Percentiles rank a stretch among this genome's conserved stretches.
Conservation (phyloP, 1,284 basidiomycete species). For the Ceratobasidium theobromae region DNA sequence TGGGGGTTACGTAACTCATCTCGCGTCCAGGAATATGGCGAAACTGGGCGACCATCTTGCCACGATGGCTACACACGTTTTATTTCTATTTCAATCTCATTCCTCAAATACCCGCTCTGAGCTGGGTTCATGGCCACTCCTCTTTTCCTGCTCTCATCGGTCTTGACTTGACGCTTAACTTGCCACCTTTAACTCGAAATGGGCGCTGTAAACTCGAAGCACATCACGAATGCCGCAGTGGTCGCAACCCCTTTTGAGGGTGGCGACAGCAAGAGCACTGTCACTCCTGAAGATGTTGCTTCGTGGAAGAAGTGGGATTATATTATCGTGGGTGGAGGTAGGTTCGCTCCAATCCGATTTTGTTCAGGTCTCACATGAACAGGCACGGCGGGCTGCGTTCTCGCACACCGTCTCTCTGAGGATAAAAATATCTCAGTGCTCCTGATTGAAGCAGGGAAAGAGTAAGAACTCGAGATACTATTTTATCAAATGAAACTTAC, state of each 20-base stretch:
- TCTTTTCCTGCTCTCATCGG: neutral
- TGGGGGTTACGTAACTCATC: no score
- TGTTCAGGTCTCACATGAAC: neutral
- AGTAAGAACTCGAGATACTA: neutral
- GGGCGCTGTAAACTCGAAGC: conserved; percentile 10
- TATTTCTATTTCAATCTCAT: no score
- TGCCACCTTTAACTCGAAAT: neutral
- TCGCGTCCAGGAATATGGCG: no score
- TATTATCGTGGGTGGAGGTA: conserved; percentile 23
- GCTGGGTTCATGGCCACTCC: no score
- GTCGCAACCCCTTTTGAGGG: neutral
- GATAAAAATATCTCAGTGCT: conserved; percentile 41
- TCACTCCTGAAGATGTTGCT: conserved; percentile 11
- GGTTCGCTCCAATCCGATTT: neutral
- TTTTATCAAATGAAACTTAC: neutral
- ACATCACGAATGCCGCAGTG: neutral
- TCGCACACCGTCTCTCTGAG: conserved; percentile 47
- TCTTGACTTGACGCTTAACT: no score
- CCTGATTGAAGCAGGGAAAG: conserved; percentile 36
- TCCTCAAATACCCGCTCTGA: no score
- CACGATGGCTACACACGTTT: no score
- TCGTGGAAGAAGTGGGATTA: conserved; percentile 22
- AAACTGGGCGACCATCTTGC: no score
- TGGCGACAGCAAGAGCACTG: neutral
- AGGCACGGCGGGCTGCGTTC: conserved; percentile 48